Percentiles rank a stretch among this genome's conserved stretches.
Evolutionary conservation across 495 filamentous ascomycete species (phyloP).

Genomic region (Talaromyces thailandensis): DNA sequence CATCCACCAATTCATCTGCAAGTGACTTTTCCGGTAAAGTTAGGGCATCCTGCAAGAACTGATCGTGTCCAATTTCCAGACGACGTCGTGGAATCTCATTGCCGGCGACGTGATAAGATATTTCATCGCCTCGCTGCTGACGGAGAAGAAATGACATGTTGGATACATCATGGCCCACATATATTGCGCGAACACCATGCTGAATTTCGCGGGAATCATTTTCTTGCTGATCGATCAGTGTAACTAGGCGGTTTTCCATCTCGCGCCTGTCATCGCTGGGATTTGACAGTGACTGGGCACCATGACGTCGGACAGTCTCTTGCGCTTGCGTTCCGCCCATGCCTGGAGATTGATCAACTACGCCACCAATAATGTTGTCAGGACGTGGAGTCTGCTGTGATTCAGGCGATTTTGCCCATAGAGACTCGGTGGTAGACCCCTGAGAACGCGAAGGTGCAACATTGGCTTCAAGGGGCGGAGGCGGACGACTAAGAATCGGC

Average conservation of each 20-base stretch:
- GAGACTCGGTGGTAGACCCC: background rate
- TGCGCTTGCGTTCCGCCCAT: background rate
- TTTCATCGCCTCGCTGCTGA: conserved; percentile 37
- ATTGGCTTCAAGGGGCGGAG: conserved; percentile 10
- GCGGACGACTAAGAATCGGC: conserved; percentile 38
- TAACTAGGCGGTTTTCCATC: conserved; percentile 36
- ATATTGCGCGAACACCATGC: conserved; percentile 37
- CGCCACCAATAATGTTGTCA: background rate
- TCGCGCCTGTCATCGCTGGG: conserved; percentile 26
- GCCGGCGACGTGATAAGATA: conserved; percentile 39
- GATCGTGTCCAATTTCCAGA: conserved; percentile 35
- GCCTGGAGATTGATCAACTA: background rate
- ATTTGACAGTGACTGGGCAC: conserved; percentile 12
- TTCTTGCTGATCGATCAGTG: conserved; percentile 38
- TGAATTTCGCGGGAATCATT: conserved; percentile 33
- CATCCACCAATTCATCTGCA: conserved; percentile 38
- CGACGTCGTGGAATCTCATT: conserved; percentile 39
- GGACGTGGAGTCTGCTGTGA: background rate
- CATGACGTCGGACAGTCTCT: background rate
- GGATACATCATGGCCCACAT: conserved; percentile 40
- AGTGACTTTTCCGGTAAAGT: conserved; percentile 35
- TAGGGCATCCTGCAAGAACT: conserved; percentile 39
- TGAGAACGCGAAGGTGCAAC: conserved; percentile 11
- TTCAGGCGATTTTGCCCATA: background rate
- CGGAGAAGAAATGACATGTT: conserved; percentile 45